Percentiles rank a stretch among this genome's conserved stretches.
Conservation (phyloP, 345 rosid genomes). For the Eucalyptus urophylla region DNA sequence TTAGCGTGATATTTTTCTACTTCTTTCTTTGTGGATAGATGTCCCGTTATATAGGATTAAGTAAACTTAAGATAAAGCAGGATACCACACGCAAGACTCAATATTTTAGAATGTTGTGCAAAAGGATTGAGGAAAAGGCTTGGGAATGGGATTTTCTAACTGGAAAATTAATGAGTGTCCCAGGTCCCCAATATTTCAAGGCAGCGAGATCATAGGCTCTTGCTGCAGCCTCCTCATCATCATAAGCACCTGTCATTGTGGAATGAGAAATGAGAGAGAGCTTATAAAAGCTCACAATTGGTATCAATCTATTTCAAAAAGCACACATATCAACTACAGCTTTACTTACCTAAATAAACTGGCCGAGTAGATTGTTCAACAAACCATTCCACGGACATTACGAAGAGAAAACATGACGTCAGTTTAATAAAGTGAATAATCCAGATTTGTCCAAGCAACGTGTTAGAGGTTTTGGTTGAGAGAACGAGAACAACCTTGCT, state of each 20-base stretch:
- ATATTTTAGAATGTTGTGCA: neutral
- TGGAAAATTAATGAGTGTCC: conserved; percentile 94
- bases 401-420: neutral
- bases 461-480: neutral
- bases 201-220: conserved; percentile 99
- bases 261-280: neutral
- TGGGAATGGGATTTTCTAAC: conserved; percentile 21
- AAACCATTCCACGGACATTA: neutral
- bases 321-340: neutral
- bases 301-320: neutral
- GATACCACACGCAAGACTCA: neutral
- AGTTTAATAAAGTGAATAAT: neutral
- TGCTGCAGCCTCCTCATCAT: conserved; percentile 99
- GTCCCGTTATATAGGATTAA: neutral
- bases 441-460: neutral
- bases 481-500: conserved; percentile 57
- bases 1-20: neutral
- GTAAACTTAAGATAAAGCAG: neutral
- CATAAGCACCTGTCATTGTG: conserved; percentile 78
- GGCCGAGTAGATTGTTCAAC: conserved; percentile 11
- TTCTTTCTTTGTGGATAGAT: neutral
- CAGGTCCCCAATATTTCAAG: conserved; percentile 97
- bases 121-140: neutral
- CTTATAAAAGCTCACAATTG: neutral
- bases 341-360: conserved; percentile 87